Evolutionary conservation across 2,329 filamentous ascomycete species (phyloP).

Genomic region (Exophiala bonariae): DNA sequence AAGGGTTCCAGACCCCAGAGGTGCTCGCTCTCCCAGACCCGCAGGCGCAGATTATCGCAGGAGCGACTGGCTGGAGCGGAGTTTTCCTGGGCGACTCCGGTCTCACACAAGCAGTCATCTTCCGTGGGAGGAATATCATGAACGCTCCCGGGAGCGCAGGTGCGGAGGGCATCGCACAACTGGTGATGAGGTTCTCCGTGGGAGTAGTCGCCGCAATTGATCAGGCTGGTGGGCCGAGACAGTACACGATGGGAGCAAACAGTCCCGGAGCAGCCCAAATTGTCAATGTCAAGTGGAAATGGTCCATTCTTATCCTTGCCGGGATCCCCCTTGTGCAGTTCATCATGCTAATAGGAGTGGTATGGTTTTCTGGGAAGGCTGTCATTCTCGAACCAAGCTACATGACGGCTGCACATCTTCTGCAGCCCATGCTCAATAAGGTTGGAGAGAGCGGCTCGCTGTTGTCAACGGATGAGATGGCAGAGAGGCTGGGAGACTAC

Average conservation of each 20-base stretch:
- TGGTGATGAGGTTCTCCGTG: slow-evolving; percentile 14
- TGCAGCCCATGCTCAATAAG: slow-evolving; percentile 15
- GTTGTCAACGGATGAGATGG: slow-evolving; percentile 17
- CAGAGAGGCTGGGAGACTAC: slow-evolving; percentile 7
- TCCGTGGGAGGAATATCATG: slow-evolving; percentile 9
- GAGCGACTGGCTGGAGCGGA: slow-evolving; percentile 18
- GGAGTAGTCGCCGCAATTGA: slow-evolving; percentile 12
- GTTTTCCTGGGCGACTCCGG: slow-evolving; percentile 1
- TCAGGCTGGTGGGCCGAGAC: slow-evolving; percentile 1
- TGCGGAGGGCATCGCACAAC: slow-evolving; percentile 2
- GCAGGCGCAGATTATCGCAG: slow-evolving; percentile 15
- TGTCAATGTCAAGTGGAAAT: slow-evolving; percentile 70
- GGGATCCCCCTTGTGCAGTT: slow-evolving; percentile 20
- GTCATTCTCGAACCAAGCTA: slow-evolving; percentile 21
- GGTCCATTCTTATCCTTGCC: slow-evolving; percentile 13
- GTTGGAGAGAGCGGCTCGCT: slow-evolving; percentile 16
- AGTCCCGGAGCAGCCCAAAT: slow-evolving; percentile 80
- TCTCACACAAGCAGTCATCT: slow-evolving; percentile 5
- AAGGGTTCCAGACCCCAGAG: slow-evolving; percentile 4
- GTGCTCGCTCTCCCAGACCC: slow-evolving; percentile 11
- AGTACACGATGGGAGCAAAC: slow-evolving; percentile 68
- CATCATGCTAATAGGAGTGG: slow-evolving; percentile 17
- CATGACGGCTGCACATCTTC: slow-evolving; percentile 16
- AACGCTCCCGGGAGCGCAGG: slow-evolving; percentile 3
- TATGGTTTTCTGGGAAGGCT: slow-evolving; percentile 18